phyloP scores from a whole-genome alignment of 2,329 filamentous ascomycete genomes.

The Chrysoporthe puriensis region DNA sequence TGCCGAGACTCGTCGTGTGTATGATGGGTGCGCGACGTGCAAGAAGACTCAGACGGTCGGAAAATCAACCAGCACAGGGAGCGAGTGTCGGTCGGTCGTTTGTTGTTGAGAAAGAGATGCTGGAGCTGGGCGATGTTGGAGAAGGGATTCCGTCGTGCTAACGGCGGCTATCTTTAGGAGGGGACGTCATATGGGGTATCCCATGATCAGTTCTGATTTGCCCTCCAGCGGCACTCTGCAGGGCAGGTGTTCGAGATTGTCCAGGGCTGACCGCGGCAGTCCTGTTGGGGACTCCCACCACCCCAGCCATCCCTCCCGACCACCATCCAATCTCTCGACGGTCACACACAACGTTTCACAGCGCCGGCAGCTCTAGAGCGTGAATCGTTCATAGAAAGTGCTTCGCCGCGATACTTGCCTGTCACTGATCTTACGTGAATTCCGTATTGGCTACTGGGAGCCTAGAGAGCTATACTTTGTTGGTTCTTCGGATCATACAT shows the following conservation, averaged over 20 bases:
- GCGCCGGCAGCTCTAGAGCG: too few species aligned
- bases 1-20: conserved; percentile 8
- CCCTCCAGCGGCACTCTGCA: neutral
- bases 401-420: neutral
- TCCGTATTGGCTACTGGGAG: neutral
- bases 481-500: neutral
- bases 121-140: neutral
- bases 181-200: conserved; percentile 26
- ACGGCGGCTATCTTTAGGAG: conserved; percentile 24
- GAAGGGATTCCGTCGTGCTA: conserved; percentile 13
- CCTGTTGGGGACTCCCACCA: neutral
- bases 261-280: neutral
- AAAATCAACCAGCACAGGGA: neutral
- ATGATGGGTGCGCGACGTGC: neutral
- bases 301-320: neutral
- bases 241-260: neutral
- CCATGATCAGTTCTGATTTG: conserved; percentile 17
- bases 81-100: neutral
- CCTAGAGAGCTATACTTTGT: neutral
- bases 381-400: neutral
- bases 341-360: too few species aligned
- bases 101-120: conserved; percentile 4
- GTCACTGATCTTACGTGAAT: neutral
- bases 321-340: neutral
- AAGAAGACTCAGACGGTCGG: neutral